Conservation (phyloP, 257 asterid species). For the Mentha longifolia region DNA sequence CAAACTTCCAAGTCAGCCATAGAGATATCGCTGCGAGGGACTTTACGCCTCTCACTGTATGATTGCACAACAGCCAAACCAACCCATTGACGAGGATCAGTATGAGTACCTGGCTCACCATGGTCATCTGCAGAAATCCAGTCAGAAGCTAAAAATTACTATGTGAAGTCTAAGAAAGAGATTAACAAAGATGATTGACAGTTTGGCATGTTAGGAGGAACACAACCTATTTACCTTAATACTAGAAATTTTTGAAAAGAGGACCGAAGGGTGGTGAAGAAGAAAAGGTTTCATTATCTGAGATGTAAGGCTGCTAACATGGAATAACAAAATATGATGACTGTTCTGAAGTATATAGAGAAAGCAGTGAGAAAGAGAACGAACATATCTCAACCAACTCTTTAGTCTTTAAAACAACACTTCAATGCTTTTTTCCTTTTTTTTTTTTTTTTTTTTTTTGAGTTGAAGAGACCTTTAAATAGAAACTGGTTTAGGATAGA, state of each 20-base stretch:
- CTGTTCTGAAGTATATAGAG: neutral
- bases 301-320: conserved; percentile 16
- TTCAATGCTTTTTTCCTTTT: neutral
- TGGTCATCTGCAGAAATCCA: conserved; percentile 56
- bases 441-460: no score
- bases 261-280: neutral
- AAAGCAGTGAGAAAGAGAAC: neutral
- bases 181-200: conserved; percentile 11
- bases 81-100: conserved; percentile 68
- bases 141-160: conserved; percentile 23
- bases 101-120: conserved; percentile 42
- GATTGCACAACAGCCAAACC: conserved; percentile 93
- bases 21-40: conserved; percentile 77
- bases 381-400: neutral
- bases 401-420: neutral
- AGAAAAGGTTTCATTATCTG: conserved; percentile 7
- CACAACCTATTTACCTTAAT: neutral
- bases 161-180: conserved; percentile 27
- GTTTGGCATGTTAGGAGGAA: conserved; percentile 20
- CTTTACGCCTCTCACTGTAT: conserved; percentile 77
- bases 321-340: neutral
- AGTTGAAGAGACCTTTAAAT: neutral
- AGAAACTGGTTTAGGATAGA: conserved; percentile 10
- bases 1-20: conserved; percentile 74
- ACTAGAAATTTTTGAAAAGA: conserved; percentile 8